Base-by-base conservation (phyloP, 768 basidiomycete species). In the Auriscalpium vulgare region DNA sequence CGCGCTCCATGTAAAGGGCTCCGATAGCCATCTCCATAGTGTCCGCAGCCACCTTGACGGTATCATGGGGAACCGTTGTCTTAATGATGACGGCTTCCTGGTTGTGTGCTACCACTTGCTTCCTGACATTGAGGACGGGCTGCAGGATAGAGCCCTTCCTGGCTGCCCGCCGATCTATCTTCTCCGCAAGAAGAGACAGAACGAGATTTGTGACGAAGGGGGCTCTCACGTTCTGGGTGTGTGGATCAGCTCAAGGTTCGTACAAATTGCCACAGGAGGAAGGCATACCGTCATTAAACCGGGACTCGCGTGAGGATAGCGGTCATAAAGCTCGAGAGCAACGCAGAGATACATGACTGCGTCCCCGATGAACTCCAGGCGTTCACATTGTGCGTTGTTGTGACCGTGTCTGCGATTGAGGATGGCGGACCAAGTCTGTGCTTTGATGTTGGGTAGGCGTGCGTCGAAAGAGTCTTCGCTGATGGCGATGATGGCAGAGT, bases 331-430 rank as follows among this genome's bases (percentile, higher is more conserved):
- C 54, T 69, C 68, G 45, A 71, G 67, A 10, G 74, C 72, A 16
- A 78, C 65, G 35, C 69, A 65, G 55, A 74, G 71, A 57, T 75
- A 70, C 69, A 79, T 77, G 53, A 75, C 65, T 34, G 75, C 72
- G 54, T 78, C 78, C 5, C 78, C 78, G 11, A 78, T 59, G 61
- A 77, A 78, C 61, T 79, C 78, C 47, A 78, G 55, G 29, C 76
- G 69, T 37, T 78, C 73, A 62, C 71, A 70, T 61, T 71, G 69
- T 29, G 50, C 16, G 8, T 36, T 29, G 17, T 21, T 13, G 52
- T 36, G 16, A 34, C 54, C 45, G 13, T 16, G 21, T 6, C 34
- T 10, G 47, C 40, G 53, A 60, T 49, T 36, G 34, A 66, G 52
- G n/a, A 73, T 59, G 37, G 54, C 59, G 44, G 63, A 52, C 71